These are phyloP conservation scores for Phytopythium helicoides DNA, from an alignment of 352 stramenopile species.

Conservation along the genomic window DNA sequence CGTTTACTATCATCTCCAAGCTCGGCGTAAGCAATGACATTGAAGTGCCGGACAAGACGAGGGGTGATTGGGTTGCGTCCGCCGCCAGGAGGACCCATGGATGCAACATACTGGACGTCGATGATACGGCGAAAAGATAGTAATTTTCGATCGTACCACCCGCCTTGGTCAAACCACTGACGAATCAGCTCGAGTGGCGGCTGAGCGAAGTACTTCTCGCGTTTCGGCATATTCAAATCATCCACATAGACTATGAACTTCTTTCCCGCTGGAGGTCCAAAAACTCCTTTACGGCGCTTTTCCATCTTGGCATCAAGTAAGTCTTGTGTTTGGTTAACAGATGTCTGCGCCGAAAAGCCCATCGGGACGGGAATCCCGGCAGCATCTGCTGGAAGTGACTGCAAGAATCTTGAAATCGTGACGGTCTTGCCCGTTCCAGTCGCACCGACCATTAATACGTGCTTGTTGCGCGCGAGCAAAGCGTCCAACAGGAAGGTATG, in stretches of 20 bases:
- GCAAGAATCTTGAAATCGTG: conserved; percentile 90
- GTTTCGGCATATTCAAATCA: conserved; percentile 95
- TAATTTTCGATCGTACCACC: conserved; percentile 95
- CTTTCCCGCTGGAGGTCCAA: conserved; percentile 89
- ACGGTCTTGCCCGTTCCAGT: conserved; percentile 96
- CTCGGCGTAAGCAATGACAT: conserved; percentile 85
- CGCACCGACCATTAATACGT: conserved; percentile 93
- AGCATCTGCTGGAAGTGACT: conserved; percentile 76
- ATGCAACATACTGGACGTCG: conserved; percentile 84
- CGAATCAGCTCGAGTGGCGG: conserved; percentile 94
- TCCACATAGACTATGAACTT: conserved; percentile 93
- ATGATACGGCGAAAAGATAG: conserved; percentile 90
- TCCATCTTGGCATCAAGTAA: conserved; percentile 94
- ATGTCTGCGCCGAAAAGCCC: conserved; percentile 92
- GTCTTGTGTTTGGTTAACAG: conserved; percentile 91
- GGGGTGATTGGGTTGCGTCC: conserved; percentile 79
- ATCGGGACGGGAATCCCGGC: conserved; percentile 84
- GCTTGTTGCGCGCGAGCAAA: conserved; percentile 80
- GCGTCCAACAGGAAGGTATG: conserved; percentile 92
- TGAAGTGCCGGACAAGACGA: conserved; percentile 81
- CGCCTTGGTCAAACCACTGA: conserved; percentile 94
- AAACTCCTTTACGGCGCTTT: conserved; percentile 92
- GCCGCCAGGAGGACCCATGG: conserved; percentile 79
- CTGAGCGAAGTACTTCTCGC: conserved; percentile 93
- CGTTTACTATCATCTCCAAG: conserved; percentile 81